These are phyloP conservation scores for Rhizoclosmatium sp. DNA, from an alignment of 192 early-diverging fungal genomes.

Conservation along the genomic window DNA sequence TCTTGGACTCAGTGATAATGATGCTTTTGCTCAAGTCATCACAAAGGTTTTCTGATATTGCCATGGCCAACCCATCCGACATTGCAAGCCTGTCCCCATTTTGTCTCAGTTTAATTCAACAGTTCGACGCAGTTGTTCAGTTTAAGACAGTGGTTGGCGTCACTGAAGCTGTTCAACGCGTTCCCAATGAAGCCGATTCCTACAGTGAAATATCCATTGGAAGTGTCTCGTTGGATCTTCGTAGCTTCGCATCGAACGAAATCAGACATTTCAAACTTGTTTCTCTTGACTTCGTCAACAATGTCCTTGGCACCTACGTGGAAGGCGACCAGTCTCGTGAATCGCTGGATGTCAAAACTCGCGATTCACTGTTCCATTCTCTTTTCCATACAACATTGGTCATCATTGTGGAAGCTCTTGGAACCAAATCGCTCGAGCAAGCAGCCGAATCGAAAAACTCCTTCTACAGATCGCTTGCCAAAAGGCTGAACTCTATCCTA, in stretches of 20 bases:
- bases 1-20: conserved; percentile 75
- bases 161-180: conserved; percentile 40
- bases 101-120: conserved; percentile 70
- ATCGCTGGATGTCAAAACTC: conserved; percentile 21
- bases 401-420: conserved; percentile 56
- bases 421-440: conserved; percentile 14
- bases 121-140: conserved; percentile 75
- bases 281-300: conserved; percentile 59
- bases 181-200: conserved; percentile 17
- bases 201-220: neutral
- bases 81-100: conserved; percentile 77
- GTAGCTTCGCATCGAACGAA: conserved; percentile 56
- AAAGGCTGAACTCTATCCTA: conserved; percentile 77
- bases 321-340: neutral
- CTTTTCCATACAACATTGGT: conserved; percentile 64
- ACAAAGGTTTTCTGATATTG: conserved; percentile 59
- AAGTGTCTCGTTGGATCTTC: conserved; percentile 41
- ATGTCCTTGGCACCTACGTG: conserved; percentile 8
- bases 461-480: conserved; percentile 21
- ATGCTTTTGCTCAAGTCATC: conserved; percentile 75
- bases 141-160: conserved; percentile 68
- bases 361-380: conserved; percentile 33
- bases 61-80: conserved; percentile 55
- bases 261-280: conserved; percentile 72
- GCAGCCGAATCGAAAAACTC: conserved; percentile 23